Evolutionary conservation across 257 asterid species (phyloP).

Genomic region (Solanum appendiculatum): DNA sequence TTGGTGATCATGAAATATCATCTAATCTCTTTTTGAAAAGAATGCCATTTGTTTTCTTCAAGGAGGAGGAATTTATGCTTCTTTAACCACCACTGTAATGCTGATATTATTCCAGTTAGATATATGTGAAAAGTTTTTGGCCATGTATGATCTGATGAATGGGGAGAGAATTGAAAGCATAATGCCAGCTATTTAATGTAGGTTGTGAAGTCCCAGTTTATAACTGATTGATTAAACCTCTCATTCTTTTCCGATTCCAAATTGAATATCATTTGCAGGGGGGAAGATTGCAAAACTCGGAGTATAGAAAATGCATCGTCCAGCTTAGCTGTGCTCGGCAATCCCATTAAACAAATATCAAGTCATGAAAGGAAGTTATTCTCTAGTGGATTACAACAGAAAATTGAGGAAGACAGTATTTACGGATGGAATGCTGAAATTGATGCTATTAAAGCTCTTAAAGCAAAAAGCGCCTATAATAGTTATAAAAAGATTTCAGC

Average conservation of each 20-base stretch:
- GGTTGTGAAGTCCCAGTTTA: neutral
- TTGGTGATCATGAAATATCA: neutral
- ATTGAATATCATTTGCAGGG: slow-evolving; percentile 25
- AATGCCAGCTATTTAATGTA: neutral
- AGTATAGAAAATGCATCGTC: slow-evolving; percentile 14
- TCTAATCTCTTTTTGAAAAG: neutral
- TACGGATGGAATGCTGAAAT: neutral
- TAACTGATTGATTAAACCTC: neutral
- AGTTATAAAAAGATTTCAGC: neutral
- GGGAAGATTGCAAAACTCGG: slow-evolving; percentile 31
- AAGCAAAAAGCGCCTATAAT: slow-evolving; percentile 2
- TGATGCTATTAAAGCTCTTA: neutral
- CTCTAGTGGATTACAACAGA: slow-evolving; percentile 1
- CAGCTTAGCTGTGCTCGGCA: slow-evolving; percentile 12
- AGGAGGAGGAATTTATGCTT: neutral
- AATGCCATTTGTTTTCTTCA: neutral
- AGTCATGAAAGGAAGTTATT: slow-evolving; percentile 10
- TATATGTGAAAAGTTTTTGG: neutral
- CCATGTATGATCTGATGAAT: neutral
- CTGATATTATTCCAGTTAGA: neutral
- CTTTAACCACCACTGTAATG: neutral
- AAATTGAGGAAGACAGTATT: neutral
- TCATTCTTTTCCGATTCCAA: neutral
- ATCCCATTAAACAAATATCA: slow-evolving; percentile 30
- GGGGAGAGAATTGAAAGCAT: neutral